Percentiles rank a stretch among this genome's conserved stretches.
Conservation (phyloP, 2,329 filamentous ascomycete species). For the Fusarium gaditjirri region DNA sequence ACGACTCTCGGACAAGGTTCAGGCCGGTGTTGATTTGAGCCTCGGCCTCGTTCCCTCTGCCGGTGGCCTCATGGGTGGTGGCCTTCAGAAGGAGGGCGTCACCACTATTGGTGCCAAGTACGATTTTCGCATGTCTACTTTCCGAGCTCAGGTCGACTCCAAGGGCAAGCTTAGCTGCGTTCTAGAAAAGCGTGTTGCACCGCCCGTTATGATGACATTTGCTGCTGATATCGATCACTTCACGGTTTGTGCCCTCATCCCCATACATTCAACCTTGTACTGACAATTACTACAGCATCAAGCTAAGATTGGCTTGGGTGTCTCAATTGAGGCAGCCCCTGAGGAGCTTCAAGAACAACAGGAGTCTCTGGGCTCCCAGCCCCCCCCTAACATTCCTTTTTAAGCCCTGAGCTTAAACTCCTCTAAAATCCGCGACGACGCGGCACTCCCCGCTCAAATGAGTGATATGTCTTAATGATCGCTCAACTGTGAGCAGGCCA, state of each 20-base stretch:
- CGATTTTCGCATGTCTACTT: conserved; percentile 94
- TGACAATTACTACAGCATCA: conserved; percentile 73
- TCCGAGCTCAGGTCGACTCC: conserved; percentile 95
- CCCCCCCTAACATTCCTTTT: conserved; percentile 70
- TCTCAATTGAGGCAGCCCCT: conserved; percentile 86
- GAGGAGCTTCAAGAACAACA: conserved; percentile 91
- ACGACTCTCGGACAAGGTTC: conserved; percentile 90
- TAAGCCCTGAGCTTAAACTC: conserved; percentile 53
- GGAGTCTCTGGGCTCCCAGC: conserved; percentile 66
- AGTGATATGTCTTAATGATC: conserved; percentile 46
- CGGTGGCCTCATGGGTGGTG: conserved; percentile 79
- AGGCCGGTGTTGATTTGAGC: conserved; percentile 95
- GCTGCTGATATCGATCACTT: conserved; percentile 96
- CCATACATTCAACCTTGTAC: neutral
- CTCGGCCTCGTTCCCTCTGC: conserved; percentile 78
- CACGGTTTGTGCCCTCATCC: conserved; percentile 72
- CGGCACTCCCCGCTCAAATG: conserved; percentile 33
- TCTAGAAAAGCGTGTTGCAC: conserved; percentile 94
- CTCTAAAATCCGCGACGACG: conserved; percentile 33
- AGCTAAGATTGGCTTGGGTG: conserved; percentile 92
- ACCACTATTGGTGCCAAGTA: conserved; percentile 97
- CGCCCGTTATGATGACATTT: conserved; percentile 92
- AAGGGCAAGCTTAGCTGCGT: conserved; percentile 92
- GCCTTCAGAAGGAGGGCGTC: conserved; percentile 83
- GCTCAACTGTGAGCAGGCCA: conserved; percentile 39